Conservation (phyloP, 2,329 filamentous ascomycete genomes). For the Plenodomus biglobosus region DNA sequence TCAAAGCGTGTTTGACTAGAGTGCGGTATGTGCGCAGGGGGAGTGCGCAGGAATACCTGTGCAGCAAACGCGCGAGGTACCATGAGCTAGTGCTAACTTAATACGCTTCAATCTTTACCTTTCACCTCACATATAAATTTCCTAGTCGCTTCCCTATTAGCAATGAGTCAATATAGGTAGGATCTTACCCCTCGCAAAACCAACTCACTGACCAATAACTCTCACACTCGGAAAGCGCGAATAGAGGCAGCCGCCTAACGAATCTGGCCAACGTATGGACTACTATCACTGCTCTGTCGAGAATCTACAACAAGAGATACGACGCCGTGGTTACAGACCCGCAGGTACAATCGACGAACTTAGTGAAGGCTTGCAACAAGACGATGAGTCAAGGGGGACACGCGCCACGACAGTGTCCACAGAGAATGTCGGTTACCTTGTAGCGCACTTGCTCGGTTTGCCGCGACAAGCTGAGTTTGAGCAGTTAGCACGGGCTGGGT, state of each 20-base stretch:
- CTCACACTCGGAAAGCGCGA: too few relatives aligned
- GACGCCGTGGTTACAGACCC: constrained; percentile 14
- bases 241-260: too few relatives aligned
- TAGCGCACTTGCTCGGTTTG: constrained; percentile 3
- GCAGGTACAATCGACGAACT: constrained; percentile 18
- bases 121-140: too few relatives aligned
- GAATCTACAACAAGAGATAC: constrained; percentile 20
- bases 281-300: constrained; percentile 26
- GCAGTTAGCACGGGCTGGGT: constrained; percentile 4
- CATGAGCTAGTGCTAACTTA: background rate
- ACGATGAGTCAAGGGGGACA: constrained; percentile 21
- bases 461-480: constrained; percentile 16
- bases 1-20: too few relatives aligned
- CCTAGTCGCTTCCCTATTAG: too few relatives aligned
- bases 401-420: constrained; percentile 26
- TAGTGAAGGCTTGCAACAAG: constrained; percentile 20
- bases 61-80: background rate
- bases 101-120: background rate
- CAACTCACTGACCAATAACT: too few relatives aligned
- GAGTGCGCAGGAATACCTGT: background rate
- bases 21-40: too few relatives aligned
- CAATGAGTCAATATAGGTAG: too few relatives aligned
- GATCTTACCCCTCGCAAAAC: too few relatives aligned
- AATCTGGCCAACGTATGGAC: constrained; percentile 16
- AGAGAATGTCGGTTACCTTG: background rate